A percentile compares a stretch with the other conserved stretches of the same genome.
Evolutionary conservation across 345 rosid species (phyloP).

Genomic region (Noccaea caerulescens): DNA sequence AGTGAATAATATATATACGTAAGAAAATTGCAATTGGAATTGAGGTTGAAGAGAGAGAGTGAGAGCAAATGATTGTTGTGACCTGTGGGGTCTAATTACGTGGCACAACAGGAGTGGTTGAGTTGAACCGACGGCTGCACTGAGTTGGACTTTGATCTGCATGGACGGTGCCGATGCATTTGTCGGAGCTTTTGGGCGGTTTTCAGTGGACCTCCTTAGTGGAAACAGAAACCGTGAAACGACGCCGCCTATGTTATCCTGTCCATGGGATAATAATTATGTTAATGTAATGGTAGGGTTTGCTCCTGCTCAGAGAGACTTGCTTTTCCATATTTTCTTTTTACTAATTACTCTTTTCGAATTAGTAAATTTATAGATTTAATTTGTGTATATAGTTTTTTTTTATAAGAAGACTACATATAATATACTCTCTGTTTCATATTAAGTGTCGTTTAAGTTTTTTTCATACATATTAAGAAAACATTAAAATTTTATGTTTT

Average conservation of each 20-base stretch:
- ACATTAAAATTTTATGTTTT: too few species aligned
- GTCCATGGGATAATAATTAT: slow-evolving; percentile 25
- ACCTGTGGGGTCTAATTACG: slow-evolving; percentile 28
- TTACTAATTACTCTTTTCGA: background rate
- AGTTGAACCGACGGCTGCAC: slow-evolving; percentile 32
- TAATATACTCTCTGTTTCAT: too few species aligned
- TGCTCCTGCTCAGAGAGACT: background rate
- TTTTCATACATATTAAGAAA: too few species aligned
- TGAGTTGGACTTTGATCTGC: slow-evolving; percentile 20
- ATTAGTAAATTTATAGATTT: background rate
- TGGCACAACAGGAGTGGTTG: slow-evolving; percentile 40
- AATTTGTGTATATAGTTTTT: background rate
- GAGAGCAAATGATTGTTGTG: slow-evolving; percentile 34
- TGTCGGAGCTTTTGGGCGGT: slow-evolving; percentile 41
- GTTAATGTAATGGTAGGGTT: slow-evolving; percentile 29
- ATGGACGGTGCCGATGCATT: slow-evolving; percentile 44
- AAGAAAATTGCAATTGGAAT: slow-evolving; percentile 29
- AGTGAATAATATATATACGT: background rate
- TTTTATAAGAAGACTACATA: too few species aligned
- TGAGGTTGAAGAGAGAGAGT: slow-evolving; percentile 19
- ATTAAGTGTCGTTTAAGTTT: too few species aligned
- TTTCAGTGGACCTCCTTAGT: slow-evolving; percentile 26
- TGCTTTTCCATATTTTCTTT: background rate
- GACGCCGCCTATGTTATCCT: slow-evolving; percentile 15
- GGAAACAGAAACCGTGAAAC: slow-evolving; percentile 29